These are phyloP conservation scores for Gossypium thurberi DNA, from an alignment of 345 rosid species.

Conservation along the genomic window DNA sequence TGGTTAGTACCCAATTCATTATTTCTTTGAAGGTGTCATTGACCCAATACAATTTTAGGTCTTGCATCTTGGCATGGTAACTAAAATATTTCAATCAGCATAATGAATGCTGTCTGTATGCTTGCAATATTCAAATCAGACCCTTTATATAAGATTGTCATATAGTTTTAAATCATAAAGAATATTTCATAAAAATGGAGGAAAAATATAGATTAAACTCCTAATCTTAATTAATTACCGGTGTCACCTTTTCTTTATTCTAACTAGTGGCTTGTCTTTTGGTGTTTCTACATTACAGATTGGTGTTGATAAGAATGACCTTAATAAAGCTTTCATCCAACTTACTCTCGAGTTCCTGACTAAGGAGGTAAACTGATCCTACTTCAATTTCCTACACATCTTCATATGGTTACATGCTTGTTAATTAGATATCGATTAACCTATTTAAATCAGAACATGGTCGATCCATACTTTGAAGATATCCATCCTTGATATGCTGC, in stretches of 20 bases:
- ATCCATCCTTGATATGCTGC: neutral
- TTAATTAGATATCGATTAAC: neutral
- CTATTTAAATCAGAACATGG: neutral
- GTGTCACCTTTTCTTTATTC: neutral
- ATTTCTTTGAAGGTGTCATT: constrained; percentile 4
- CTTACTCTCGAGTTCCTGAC: constrained; percentile 79
- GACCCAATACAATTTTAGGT: neutral
- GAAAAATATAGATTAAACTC: neutral
- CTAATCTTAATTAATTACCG: neutral
- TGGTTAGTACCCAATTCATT: constrained; percentile 44
- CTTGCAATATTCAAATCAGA: neutral
- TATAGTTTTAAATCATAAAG: neutral
- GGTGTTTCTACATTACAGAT: constrained; percentile 42
- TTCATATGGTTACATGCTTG: constrained; percentile 1
- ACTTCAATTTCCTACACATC: neutral
- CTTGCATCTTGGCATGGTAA: neutral
- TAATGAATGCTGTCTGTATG: neutral
- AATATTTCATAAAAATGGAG: neutral
- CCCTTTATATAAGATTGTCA: neutral
- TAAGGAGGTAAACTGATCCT: constrained; percentile 55
- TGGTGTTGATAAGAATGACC: constrained; percentile 67
- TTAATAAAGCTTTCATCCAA: constrained; percentile 67
- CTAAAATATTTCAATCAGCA: neutral
- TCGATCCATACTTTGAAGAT: neutral
- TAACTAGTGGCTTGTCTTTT: neutral